Conservation (phyloP, 75 land plant species). For the Sequoia sempervirens region DNA sequence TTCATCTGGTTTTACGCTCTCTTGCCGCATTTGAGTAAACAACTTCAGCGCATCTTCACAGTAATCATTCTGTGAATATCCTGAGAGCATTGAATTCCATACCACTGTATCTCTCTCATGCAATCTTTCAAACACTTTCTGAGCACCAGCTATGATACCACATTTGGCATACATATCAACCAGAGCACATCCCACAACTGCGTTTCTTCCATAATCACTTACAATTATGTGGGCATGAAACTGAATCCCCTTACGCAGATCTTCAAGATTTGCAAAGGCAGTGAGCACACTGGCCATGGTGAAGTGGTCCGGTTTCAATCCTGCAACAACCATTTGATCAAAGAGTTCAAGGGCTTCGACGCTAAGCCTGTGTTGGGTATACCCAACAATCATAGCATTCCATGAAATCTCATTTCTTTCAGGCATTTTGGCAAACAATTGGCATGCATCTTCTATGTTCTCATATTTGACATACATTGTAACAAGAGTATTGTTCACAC, state of each 20-base stretch:
- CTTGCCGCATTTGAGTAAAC: conserved; percentile 44
- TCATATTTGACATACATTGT: conserved; percentile 27
- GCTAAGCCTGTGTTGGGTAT: conserved; percentile 14
- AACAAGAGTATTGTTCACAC: conserved; percentile 11
- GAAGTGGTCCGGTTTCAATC: conserved; percentile 12
- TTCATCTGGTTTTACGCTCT: conserved; percentile 45
- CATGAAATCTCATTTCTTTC: conserved; percentile 20
- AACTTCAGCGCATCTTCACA: conserved; percentile 29
- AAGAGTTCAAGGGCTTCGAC: conserved; percentile 33
- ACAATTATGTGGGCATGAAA: conserved; percentile 17
- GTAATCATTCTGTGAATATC: conserved; percentile 6
- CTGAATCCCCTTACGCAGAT: conserved; percentile 9
- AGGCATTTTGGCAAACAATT: conserved; percentile 14
- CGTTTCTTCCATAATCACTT: conserved; percentile 18
- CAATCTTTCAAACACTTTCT: conserved; percentile 8
- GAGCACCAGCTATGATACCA: background rate
- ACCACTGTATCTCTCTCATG: conserved; percentile 2
- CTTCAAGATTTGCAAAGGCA: conserved; percentile 17
- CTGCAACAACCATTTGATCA: conserved; percentile 20
- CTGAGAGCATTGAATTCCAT: conserved; percentile 12
- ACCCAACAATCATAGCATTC: conserved; percentile 35
- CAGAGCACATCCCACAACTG: conserved; percentile 12
- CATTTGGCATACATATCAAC: conserved; percentile 21
- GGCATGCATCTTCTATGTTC: background rate
- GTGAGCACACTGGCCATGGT: conserved; percentile 21